Conservation (phyloP, 192 early-diverging fungal genomes). For the Coemansia sp. region DNA sequence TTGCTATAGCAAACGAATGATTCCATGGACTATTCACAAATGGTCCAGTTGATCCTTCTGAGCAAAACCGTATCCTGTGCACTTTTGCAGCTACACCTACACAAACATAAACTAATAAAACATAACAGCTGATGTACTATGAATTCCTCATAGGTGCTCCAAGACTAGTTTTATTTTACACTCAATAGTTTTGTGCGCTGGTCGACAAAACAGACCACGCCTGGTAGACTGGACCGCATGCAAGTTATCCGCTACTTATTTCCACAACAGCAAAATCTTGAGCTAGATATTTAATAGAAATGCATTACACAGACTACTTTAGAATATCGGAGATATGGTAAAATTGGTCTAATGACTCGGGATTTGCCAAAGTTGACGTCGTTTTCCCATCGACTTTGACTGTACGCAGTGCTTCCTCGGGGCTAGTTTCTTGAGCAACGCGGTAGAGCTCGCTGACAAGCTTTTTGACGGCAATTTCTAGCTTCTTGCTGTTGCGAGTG, state of each 20-base stretch:
- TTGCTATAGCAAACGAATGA: conserved; percentile 23
- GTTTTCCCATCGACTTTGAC: conserved; percentile 72
- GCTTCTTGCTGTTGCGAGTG: conserved; percentile 96
- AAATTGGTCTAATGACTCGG: conserved; percentile 81
- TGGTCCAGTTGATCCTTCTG: conserved; percentile 44
- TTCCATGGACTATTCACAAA: conserved; percentile 18
- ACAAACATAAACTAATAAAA: too few relatives aligned
- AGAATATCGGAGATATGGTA: conserved; percentile 68
- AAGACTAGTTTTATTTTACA: too few relatives aligned
- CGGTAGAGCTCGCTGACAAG: conserved; percentile 54
- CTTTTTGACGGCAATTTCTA: conserved; percentile 93
- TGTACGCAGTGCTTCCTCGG: conserved; percentile 57
- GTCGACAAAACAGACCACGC: conserved; percentile 15
- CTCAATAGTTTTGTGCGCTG: conserved; percentile 21
- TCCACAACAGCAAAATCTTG: conserved; percentile 37
- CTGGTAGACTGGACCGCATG: conserved; percentile 44
- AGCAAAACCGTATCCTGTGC: not conserved
- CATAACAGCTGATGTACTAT: too few relatives aligned
- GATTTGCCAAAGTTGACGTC: conserved; percentile 85
- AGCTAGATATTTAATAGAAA: not conserved
- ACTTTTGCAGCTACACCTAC: not conserved
- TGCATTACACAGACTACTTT: conserved; percentile 4
- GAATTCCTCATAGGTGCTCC: too few relatives aligned
- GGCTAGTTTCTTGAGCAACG: conserved; percentile 30
- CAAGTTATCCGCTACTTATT: conserved; percentile 40